Base-by-base conservation (phyloP, 768 basidiomycete genomes). In the Vararia minispora region DNA sequence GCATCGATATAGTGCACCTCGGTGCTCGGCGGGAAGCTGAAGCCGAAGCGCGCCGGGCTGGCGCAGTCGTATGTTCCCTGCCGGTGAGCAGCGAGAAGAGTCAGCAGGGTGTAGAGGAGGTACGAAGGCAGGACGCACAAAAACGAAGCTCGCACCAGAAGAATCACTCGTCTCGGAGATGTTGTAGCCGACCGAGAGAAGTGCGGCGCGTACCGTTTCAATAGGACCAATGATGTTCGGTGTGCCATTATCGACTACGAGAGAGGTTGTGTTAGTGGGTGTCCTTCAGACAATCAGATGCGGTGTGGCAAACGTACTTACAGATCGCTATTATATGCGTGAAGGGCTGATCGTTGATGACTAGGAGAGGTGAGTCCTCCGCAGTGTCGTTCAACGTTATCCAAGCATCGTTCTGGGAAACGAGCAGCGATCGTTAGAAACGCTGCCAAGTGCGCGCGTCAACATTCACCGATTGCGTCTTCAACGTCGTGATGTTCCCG, bases 1-100 rank as follows among this genome's bases (percentile, higher is more conserved):
- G 28, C 23, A 25, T 45, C 40, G 33, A 45, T 36, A 38, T 45
- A 45, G 37, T 45, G 44, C 28, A 45, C 44, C 18, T 22, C 25
- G 3, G 23, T 25, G 33, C 40, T 45, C 0, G 44, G 40, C 18
- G 44, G 40, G 40, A 45, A 45, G 33, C 37, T 41, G 40, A 45
- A 45, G 27, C 44, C 44, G 29, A 45, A 25, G 10, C 44, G 40
- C n/a, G 44, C 40, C 2, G 44, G 36, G 6, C 37, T 26, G 14
- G 44, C 22, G 33, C 44, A 45, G 40, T 45, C 40, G 37, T 45
- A 45, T 23, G 44, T 45, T 10, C 44, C 44, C 44, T 45, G 36
- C 13, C 3, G 3, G 10, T 20, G n/a, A 10, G 26, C 18, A 17
- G 22, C 16, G 9, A 24, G 20, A 31, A 24, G 12, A 13, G 6